Evolutionary conservation across 805 yeast species (phyloP).

Genomic region (Cyberlindnera maritima): DNA sequence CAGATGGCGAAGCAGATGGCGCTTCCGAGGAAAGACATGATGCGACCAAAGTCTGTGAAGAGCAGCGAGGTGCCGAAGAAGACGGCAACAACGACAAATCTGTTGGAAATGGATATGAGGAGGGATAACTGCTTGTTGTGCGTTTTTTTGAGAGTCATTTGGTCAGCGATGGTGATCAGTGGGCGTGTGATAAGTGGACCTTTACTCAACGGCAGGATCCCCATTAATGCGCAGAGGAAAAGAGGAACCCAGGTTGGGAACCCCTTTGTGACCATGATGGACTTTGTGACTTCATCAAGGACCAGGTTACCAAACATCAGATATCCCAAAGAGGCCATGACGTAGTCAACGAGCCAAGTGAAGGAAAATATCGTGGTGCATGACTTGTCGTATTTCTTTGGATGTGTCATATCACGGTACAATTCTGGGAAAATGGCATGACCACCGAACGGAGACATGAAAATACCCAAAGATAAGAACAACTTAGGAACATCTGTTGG

Average conservation of each 20-base stretch:
- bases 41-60: constrained; percentile 68
- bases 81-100: constrained; percentile 25
- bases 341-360: constrained; percentile 56
- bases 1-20: constrained; percentile 73
- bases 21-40: constrained; percentile 73
- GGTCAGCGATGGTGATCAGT: constrained; percentile 60
- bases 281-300: constrained; percentile 74
- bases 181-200: constrained; percentile 76
- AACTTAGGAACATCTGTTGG: constrained; percentile 38
- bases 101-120: constrained; percentile 13
- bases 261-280: constrained; percentile 59
- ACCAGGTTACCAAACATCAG: constrained; percentile 77
- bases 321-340: constrained; percentile 65
- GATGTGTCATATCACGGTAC: constrained; percentile 72
- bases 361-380: constrained; percentile 54
- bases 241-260: constrained; percentile 63
- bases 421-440: constrained; percentile 81
- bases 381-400: constrained; percentile 52
- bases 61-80: constrained; percentile 52
- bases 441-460: constrained; percentile 81
- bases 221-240: constrained; percentile 45
- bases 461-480: constrained; percentile 55
- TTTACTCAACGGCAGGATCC: constrained; percentile 72
- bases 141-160: constrained; percentile 16
- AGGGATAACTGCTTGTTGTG: not conserved